phyloP scores from a whole-genome alignment of 2,329 filamentous ascomycete genomes.

The Hirsutella thompsonii region DNA sequence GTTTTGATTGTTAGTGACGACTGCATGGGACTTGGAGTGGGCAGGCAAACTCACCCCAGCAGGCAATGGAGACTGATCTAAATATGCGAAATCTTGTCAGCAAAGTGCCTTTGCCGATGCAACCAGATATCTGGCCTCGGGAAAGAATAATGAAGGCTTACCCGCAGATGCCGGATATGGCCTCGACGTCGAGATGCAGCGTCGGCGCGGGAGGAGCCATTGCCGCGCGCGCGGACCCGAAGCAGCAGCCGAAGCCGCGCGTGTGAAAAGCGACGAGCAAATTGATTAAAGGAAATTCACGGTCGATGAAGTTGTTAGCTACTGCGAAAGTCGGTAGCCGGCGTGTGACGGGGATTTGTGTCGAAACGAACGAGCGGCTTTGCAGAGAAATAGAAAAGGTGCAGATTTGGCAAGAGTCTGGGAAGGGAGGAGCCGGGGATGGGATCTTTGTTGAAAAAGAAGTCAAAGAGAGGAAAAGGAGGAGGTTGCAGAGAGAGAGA shows the following conservation, averaged over 20 bases:
- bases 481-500: no score
- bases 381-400: no score
- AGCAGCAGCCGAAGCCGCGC: not conserved
- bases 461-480: no score
- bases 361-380: no score
- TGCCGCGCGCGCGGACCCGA: conserved; percentile 3
- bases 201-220: conserved; percentile 43
- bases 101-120: not conserved
- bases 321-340: no score
- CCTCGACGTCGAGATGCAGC: conserved; percentile 73
- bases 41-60: conserved; percentile 45
- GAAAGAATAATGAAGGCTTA: conserved; percentile 33
- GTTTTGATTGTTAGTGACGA: not conserved
- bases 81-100: conserved; percentile 5
- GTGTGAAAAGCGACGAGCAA: no score
- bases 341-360: no score
- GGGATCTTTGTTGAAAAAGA: no score
- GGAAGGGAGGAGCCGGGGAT: no score
- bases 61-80: conserved; percentile 90
- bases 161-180: conserved; percentile 86
- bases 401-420: no score
- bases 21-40: not conserved
- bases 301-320: no score
- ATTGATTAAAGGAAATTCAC: no score
- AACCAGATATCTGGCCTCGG: not conserved